Evolutionary conservation across 306 rosid genomes (phyloP), one percentile per base, ranked within the genome.

Genomic region (Trichosanthes cucumerina): DNA sequence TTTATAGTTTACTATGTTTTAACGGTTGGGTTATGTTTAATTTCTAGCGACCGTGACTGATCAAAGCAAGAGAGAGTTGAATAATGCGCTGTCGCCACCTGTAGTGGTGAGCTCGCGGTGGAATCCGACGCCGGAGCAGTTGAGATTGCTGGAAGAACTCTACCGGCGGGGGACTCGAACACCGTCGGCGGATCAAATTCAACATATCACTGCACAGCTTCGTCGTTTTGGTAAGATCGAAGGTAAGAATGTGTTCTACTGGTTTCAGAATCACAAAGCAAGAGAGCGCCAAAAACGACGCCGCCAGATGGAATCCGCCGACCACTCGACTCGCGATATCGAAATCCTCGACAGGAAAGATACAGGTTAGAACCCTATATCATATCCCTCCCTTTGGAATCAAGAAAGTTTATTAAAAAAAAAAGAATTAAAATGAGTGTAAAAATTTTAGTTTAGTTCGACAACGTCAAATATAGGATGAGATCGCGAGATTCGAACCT

Each of bases 231-330:
- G 98, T 9, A 93, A 93, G 82, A 93, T 93, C 49, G 98, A 93
- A 86, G 98, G 98, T 15, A 93, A 77, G 26, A 77, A 77, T 6
- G 80, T 77, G 31, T 77, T 93, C 88, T 93, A 93, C 75, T 93
- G 98, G 98, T 93, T 93, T 83, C 98, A 93, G 73, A 93, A 93
- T 71, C 98, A 93, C 81, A 93, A 93, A 80, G 98, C 98, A 0
- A 90, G 98, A 83, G 98, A 93, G 60, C 85, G 97, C 33, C 98
- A 93, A 85, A 93, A 93, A 75, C 93, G 98, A 23, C 98, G 98
- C 81, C 97, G 98, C 53, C 97, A 91, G 75, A 86, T 90, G 94
- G 96, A 93, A 80, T 91, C 60, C 6, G n/a, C 71, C 85, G 11
- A 68, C 85, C 26, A 73, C 49, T 46, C 79, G 56, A 0, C 43